phyloP scores from a whole-genome alignment of 2,329 filamentous ascomycete genomes.

The Cercospora zeina region DNA sequence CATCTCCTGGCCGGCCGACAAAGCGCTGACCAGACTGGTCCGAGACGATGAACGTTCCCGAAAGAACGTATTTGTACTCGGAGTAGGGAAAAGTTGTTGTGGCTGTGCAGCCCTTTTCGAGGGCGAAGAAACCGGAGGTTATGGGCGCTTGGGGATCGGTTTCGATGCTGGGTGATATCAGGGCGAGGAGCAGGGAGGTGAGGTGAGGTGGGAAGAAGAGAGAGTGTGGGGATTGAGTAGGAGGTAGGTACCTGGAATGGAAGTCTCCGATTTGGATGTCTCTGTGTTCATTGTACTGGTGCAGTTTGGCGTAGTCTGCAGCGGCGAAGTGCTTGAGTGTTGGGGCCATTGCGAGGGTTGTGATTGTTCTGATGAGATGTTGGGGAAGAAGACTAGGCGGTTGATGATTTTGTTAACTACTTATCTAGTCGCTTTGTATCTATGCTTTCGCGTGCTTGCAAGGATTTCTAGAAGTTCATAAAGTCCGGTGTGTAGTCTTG shows the following conservation, averaged over 20 bases:
- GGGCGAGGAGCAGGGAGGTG: not conserved
- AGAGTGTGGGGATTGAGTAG: not conserved
- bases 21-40: slow-evolving; percentile 1
- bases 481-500: slow-evolving; percentile 1
- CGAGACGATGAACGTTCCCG: slow-evolving; percentile 2
- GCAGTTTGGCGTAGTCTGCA: slow-evolving; percentile 1
- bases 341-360: not conserved
- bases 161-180: not conserved
- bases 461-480: not conserved
- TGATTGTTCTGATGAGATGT: not conserved
- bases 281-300: slow-evolving; percentile 12
- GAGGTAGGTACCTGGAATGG: not conserved
- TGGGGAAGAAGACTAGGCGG: not conserved
- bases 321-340: slow-evolving; percentile 8
- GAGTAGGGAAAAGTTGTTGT: slow-evolving; percentile 6
- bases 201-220: not conserved
- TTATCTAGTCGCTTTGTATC: not conserved
- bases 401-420: not conserved
- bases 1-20: slow-evolving; percentile 1
- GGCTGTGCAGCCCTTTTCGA: slow-evolving; percentile 6
- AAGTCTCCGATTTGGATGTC: slow-evolving; percentile 7
- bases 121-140: slow-evolving; percentile 9
- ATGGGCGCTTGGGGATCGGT: not conserved
- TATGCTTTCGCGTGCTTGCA: not conserved
- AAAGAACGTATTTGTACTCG: slow-evolving; percentile 11